Percentiles rank a stretch among this genome's conserved stretches.
Conservation (phyloP, 2,329 filamentous ascomycete genomes). For the Elsinoe arachidis region DNA sequence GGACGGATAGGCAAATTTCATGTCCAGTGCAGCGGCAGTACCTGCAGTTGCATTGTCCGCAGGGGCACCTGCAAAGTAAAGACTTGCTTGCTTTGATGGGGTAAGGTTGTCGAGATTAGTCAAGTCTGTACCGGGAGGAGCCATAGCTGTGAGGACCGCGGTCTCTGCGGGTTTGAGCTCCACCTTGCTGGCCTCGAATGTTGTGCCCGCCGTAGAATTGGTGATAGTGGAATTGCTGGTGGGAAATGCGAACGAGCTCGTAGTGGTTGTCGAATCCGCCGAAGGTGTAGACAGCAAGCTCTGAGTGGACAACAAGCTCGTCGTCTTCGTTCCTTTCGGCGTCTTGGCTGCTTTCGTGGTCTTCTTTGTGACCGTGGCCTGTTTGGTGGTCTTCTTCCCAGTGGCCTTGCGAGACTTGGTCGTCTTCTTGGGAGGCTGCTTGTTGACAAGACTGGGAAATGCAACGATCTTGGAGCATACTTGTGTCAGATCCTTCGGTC, state of each 20-base stretch:
- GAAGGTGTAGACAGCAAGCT: neutral
- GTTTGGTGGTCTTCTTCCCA: neutral
- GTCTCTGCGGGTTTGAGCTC: conserved; percentile 1
- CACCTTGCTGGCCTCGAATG: conserved; percentile 2
- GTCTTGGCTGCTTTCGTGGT: neutral
- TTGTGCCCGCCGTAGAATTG: neutral
- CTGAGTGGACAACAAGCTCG: no score
- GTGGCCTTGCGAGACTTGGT: neutral
- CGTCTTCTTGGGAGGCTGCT: neutral
- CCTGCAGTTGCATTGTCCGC: neutral
- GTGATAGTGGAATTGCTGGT: neutral
- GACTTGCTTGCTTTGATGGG: neutral
- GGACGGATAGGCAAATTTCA: conserved; percentile 15
- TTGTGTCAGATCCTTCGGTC: neutral
- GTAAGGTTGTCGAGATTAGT: conserved; percentile 12
- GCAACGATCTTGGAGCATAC: conserved; percentile 7
- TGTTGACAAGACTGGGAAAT: neutral
- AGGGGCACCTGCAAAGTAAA: conserved; percentile 10
- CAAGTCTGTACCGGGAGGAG: conserved; percentile 10
- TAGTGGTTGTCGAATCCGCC: neutral
- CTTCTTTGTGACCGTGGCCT: neutral
- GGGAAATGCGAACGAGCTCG: neutral
- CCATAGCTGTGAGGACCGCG: neutral
- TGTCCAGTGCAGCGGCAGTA: neutral
- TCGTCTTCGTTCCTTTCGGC: neutral